Base-by-base conservation (phyloP, 371 early-diverging fungal species). In the Mucor ambiguus region DNA sequence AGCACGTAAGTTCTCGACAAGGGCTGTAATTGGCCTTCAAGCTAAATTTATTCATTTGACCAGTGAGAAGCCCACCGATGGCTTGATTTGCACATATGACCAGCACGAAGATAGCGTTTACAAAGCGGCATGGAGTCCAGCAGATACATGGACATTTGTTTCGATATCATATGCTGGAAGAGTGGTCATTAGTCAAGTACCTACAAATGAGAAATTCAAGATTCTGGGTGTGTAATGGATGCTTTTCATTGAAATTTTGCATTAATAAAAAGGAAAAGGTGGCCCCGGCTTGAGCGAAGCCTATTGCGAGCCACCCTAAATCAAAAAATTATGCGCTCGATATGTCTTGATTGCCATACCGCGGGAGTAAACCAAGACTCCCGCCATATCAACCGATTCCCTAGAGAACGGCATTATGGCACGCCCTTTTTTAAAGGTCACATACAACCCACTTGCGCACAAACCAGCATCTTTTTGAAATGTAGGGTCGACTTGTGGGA, bases 41-140 rank as follows among this genome's bases (percentile, higher is more conserved):
- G 35, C 9, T 43, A 16, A 16, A 2, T 43, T 16, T 16, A 0
- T 43, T 16, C 6, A 3, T 0, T 46, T 46, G 22, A 22, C 11
- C 38, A 76, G 69, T 57, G 85, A 83, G 22, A 83, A 80, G 56
- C 89, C 92, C 5, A 81, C 83, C 0, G 96, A 97, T 73, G 95
- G 95, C 2, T 78, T 95, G 37, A 85, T 96, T 14, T 81, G 84
- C 22, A 89, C 92, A 9, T 95, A 86, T 68, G 94, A 95, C 58
- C 93, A 95, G 67, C 96, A 96, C 71, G 97, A 97, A 75, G 95
- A 96, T 65, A 92, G 92, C 62, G 96, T 96, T 2, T 96, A 97
- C 69, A 77, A 90, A 5, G 92, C 89, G 3, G 89, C 90, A 20
- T 97, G 98, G 98, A 94, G 95, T 49, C 78, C 79, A 1, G 89